phyloP scores from a whole-genome alignment of 768 basidiomycete genomes.

The Punctularia strigosozonata region DNA sequence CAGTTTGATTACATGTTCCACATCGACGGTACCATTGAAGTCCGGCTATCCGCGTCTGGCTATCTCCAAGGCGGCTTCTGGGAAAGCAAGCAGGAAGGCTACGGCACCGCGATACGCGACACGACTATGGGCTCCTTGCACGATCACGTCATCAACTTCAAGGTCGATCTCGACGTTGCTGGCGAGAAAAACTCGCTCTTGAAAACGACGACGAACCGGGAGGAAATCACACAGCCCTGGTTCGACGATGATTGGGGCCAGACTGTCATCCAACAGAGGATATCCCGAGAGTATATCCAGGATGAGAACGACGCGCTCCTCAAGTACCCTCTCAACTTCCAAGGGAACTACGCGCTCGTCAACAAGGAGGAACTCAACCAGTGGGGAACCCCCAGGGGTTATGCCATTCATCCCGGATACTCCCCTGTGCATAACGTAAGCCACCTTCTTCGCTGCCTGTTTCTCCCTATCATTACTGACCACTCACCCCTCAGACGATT shows the following conservation, averaged over 20 bases:
- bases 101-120: constrained; percentile 44
- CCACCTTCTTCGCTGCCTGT: constrained; percentile 1
- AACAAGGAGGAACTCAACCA: constrained; percentile 39
- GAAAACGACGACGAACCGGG: constrained; percentile 35
- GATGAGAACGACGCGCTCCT: constrained; percentile 41
- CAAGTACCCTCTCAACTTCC: constrained; percentile 40
- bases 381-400: constrained; percentile 49
- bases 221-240: constrained; percentile 42
- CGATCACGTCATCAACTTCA: constrained; percentile 58
- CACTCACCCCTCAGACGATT: constrained; percentile 27
- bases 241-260: constrained; percentile 46
- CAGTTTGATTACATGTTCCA: constrained; percentile 58
- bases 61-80: constrained; percentile 59
- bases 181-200: constrained; percentile 48
- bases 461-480: not conserved
- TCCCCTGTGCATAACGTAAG: constrained; percentile 40
- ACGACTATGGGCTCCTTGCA: constrained; percentile 56
- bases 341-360: constrained; percentile 45
- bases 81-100: constrained; percentile 33
- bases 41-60: constrained; percentile 55
- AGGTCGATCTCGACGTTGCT: constrained; percentile 55
- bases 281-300: constrained; percentile 32
- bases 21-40: constrained; percentile 56
- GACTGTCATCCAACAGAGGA: constrained; percentile 41
- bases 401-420: constrained; percentile 49